Base-by-base conservation (phyloP, 108 stramenopile genomes). In the Phaeodactylum tricornutum region DNA sequence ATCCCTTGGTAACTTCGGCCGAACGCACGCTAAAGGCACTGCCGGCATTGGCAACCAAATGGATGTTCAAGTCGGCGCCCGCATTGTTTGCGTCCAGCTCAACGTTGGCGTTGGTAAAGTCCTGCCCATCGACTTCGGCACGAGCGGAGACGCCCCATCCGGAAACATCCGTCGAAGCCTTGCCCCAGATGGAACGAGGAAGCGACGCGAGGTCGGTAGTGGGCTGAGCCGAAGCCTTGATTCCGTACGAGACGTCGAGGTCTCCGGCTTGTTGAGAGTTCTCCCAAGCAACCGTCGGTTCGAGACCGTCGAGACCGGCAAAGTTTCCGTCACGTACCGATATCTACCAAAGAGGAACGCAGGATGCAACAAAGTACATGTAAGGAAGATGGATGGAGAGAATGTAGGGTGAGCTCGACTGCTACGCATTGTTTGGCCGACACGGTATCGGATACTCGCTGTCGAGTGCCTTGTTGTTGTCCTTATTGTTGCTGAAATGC, bases 161-260 rank as follows among this genome's bases (percentile, higher is more conserved):
- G 37, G 59, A 50, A 42, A 85, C 67, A 29, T 61, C 35, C 47
- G 77, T 81, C 29, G 62, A 60, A 24, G 83, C 84, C 39, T 72
- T 73, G n/a, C 84, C 90, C 83, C 85, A 92, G 50, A 86, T 57
- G 36, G 67, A 52, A 14, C 75, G 62, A 31, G 90, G 90, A 55
- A 92, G 82, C 44, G 85, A 77, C 29, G 90, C 81, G 39, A 92
- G 50, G 66, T 92, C 83, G 48, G 75, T 74, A 27, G 89, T 92
- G 17, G 80, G 74, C 32, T 66, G 61, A 30, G 71, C 82, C 19
- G 77, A 62, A 19, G 81, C 68, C 41, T 84, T 85, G 53, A 87
- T 66, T 37, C 89, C 89, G 57, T 85, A 84, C 44, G 67, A 46
- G 26, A 76, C 33, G 43, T 74, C 69, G 38, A 74, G 19, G 38